Conservation (phyloP, 352 stramenopile species). For the Phytophthora fragariae region DNA sequence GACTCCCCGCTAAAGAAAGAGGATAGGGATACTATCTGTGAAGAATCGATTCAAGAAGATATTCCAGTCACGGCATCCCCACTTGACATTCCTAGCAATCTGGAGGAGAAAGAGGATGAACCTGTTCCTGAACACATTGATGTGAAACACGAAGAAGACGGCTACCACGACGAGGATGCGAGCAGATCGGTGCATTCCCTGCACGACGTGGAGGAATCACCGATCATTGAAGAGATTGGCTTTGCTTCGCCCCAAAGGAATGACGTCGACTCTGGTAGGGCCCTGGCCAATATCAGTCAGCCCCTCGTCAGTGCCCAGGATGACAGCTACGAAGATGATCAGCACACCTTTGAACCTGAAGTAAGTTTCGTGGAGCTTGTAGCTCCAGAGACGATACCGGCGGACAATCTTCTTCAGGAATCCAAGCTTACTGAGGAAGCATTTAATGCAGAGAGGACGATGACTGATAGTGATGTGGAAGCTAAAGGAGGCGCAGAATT, state of each 20-base stretch:
- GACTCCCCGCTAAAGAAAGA: slow-evolving; percentile 26
- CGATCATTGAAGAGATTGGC: slow-evolving; percentile 35
- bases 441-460: no score
- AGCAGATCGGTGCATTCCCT: neutral
- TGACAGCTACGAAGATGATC: slow-evolving; percentile 33
- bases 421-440: neutral
- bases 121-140: slow-evolving; percentile 33
- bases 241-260: slow-evolving; percentile 26
- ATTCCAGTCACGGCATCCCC: slow-evolving; percentile 10
- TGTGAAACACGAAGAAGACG: slow-evolving; percentile 18
- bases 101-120: slow-evolving; percentile 33
- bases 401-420: neutral
- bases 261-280: neutral
- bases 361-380: slow-evolving; percentile 20
- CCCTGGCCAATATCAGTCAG: neutral
- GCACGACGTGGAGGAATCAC: slow-evolving; percentile 22
- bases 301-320: slow-evolving; percentile 2
- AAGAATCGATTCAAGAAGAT: slow-evolving; percentile 45
- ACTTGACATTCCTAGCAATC: neutral
- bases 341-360: slow-evolving; percentile 34
- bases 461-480: no score
- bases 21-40: slow-evolving; percentile 23
- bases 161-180: slow-evolving; percentile 9
- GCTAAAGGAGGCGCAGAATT: neutral
- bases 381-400: neutral